Base-by-base conservation (phyloP, 2,329 filamentous ascomycete genomes). In the Arachnomyces sp. region DNA sequence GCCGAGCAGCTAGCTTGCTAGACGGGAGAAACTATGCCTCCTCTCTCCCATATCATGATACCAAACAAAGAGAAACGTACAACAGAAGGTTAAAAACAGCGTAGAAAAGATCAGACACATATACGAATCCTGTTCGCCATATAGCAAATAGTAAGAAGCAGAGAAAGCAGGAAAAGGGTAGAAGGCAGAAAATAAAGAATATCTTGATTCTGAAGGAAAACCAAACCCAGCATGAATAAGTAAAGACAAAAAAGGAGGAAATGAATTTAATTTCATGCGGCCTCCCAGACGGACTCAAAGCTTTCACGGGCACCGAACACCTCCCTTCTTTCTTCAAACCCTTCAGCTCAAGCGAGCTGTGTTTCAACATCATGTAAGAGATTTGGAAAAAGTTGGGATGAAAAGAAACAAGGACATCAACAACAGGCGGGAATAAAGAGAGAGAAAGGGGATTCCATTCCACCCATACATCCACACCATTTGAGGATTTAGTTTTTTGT, bases 131-230 rank as follows among this genome's bases (percentile, higher is more conserved):
- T 25, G 20, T 25, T 25, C 20, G 20, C 20, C 20, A 25, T 25
- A 25, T 25, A n/a, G n/a, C n/a, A 43, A 34, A 44, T 43, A 38
- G 44, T 40, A 47, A 40, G 48, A 28, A 40, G 42, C 43, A 43
- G 40, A 44, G 41, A 37, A 29, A 29, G 29, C 25, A 33, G 34
- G 43, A 43, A 43, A 50, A 43, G 52, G 32, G 35, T 43, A 47
- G 43, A 49, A 51, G 46, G 54, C 47, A 51, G 53, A 58, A 58
- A 65, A 58, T 12, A 32, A 25, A 31, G 18, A 25, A 40, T 43
- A 51, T 49, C 46, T 36, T 33, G 36, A 42, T 34, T 31, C 32
- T 38, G 34, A 28, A 36, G 39, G 11, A 46, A 60, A 53, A 54
- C 50, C 44, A 49, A 45, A 52, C 16, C 33, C 16, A 43, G 34